Evolutionary conservation across 2,329 filamentous ascomycete species (phyloP).

Genomic region (Colletotrichum sp.): DNA sequence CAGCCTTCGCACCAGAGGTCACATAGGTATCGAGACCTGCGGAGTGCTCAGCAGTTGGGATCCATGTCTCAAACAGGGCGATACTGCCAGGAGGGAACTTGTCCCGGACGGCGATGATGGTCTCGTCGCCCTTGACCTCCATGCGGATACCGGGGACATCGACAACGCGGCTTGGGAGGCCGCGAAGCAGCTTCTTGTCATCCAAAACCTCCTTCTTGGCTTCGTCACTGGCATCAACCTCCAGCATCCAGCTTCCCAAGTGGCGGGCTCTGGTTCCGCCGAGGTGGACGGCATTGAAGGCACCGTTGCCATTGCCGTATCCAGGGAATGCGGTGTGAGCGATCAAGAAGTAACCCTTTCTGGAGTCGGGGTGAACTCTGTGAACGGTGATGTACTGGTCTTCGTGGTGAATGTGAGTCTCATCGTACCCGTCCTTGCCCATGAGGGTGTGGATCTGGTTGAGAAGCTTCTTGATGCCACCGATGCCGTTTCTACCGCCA

Average conservation of each 20-base stretch:
- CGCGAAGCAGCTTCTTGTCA: conserved; percentile 76
- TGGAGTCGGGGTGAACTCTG: conserved; percentile 87
- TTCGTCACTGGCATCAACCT: conserved; percentile 81
- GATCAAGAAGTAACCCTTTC: conserved; percentile 94
- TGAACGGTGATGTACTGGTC: conserved; percentile 97
- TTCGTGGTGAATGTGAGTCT: conserved; percentile 96
- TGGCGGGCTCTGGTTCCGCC: conserved; percentile 84
- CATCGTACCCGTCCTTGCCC: conserved; percentile 93
- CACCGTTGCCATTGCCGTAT: conserved; percentile 83
- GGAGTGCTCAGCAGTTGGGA: conserved; percentile 84
- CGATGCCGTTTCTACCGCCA: conserved; percentile 82
- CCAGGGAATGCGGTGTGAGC: conserved; percentile 96
- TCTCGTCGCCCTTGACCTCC: conserved; percentile 74
- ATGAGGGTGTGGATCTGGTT: conserved; percentile 96
- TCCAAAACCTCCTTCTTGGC: conserved; percentile 67
- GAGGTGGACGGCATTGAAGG: conserved; percentile 80
- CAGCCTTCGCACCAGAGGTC: conserved; percentile 78
- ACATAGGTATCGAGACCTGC: conserved; percentile 86
- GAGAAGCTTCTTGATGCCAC: conserved; percentile 86
- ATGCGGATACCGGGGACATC: conserved; percentile 77
- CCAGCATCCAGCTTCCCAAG: conserved; percentile 89
- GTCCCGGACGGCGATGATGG: conserved; percentile 79
- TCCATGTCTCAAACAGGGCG: conserved; percentile 94
- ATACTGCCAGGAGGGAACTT: conserved; percentile 94
- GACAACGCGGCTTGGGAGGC: conserved; percentile 82